phyloP scores from a whole-genome alignment of 2,329 filamentous ascomycete genomes.

The Colletotrichum nymphaeae region DNA sequence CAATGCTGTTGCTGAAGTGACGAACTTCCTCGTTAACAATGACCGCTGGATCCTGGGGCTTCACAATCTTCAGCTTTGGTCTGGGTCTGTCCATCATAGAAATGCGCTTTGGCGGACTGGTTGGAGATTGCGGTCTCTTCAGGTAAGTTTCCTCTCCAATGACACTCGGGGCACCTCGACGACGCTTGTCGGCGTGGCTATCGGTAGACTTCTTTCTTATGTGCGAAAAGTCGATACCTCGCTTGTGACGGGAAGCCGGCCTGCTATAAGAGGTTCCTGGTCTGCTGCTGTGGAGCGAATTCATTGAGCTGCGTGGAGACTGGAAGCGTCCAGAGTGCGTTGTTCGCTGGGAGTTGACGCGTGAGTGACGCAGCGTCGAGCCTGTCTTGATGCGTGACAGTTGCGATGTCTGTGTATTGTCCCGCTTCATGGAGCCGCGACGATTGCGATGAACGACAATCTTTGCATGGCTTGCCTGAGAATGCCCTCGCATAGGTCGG shows the following conservation, averaged over 20 bases:
- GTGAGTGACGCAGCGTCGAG: constrained; percentile 41
- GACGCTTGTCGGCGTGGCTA: constrained; percentile 31
- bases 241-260: constrained; percentile 58
- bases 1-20: constrained; percentile 85
- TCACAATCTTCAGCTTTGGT: constrained; percentile 41
- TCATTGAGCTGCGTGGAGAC: constrained; percentile 56
- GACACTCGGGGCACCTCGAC: background rate
- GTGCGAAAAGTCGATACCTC: constrained; percentile 66
- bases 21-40: constrained; percentile 79
- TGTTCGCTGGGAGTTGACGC: constrained; percentile 47
- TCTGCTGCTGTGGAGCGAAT: constrained; percentile 60
- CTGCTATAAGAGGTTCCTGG: constrained; percentile 56
- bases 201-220: constrained; percentile 51
- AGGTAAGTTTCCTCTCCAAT: background rate
- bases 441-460: constrained; percentile 72
- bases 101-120: constrained; percentile 18
- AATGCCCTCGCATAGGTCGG: constrained; percentile 53
- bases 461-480: constrained; percentile 71
- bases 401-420: constrained; percentile 49
- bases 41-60: constrained; percentile 36
- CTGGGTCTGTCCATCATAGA: constrained; percentile 33
- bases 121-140: constrained; percentile 14
- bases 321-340: constrained; percentile 43
- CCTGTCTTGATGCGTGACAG: constrained; percentile 48
- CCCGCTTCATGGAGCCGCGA: constrained; percentile 31